Conservation (phyloP, 805 yeast species). For the Kodamaea nitidulidarum region DNA sequence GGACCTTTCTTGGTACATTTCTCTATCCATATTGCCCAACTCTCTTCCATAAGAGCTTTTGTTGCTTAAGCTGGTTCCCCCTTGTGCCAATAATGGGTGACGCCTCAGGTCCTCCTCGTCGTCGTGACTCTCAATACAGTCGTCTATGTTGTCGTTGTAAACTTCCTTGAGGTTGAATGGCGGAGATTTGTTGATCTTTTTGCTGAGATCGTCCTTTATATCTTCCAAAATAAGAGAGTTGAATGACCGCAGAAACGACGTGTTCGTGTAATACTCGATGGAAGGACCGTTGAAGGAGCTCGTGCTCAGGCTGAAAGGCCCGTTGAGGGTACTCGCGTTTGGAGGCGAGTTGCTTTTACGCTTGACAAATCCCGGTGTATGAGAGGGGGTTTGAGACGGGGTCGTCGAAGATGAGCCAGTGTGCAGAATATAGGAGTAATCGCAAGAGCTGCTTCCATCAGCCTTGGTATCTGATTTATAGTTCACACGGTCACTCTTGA, state of each 20-base stretch:
- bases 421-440: too few relatives aligned
- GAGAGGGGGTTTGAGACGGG: too few relatives aligned
- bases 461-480: too few relatives aligned
- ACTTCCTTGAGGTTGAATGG: conserved; percentile 34
- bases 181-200: conserved; percentile 36
- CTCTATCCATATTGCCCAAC: too few relatives aligned
- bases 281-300: not conserved
- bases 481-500: too few relatives aligned
- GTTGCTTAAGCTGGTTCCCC: conserved; percentile 1
- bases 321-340: not conserved
- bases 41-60: too few relatives aligned
- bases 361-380: too few relatives aligned
- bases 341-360: not conserved
- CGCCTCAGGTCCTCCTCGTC: conserved; percentile 9
- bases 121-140: conserved; percentile 15
- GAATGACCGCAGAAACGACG: conserved; percentile 39
- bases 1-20: too few relatives aligned
- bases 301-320: not conserved
- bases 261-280: conserved; percentile 35
- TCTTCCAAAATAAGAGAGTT: conserved; percentile 41
- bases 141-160: conserved; percentile 19
- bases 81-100: conserved; percentile 3
- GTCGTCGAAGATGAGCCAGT: too few relatives aligned
- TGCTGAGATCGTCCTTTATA: conserved; percentile 22
- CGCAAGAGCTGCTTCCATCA: too few relatives aligned